phyloP scores from a whole-genome alignment of 495 filamentous ascomycete species.

The Cercophora newfieldiana region DNA sequence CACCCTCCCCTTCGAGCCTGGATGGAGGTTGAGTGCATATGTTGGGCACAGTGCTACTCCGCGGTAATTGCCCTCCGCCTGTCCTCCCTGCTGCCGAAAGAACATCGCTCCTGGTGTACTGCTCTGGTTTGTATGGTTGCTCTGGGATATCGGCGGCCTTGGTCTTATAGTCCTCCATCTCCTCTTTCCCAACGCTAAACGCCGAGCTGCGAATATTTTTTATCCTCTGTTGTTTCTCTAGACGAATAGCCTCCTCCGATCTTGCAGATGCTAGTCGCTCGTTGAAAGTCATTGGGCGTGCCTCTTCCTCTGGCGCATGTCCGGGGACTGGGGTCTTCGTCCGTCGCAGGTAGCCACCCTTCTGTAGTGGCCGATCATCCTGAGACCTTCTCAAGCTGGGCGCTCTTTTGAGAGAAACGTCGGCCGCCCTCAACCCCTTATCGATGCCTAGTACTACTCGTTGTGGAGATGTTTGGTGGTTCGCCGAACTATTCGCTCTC shows the following conservation, averaged over 20 bases:
- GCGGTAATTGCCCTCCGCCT: constrained; percentile 35
- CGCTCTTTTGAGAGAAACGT: constrained; percentile 82
- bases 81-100: constrained; percentile 45
- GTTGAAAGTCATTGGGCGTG: constrained; percentile 72
- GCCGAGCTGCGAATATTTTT: constrained; percentile 63
- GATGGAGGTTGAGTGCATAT: constrained; percentile 29
- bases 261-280: constrained; percentile 75
- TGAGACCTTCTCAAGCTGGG: constrained; percentile 46
- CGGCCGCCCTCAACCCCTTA: constrained; percentile 76
- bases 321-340: constrained; percentile 36
- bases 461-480: constrained; percentile 70
- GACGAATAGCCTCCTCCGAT: constrained; percentile 55
- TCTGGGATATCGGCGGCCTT: constrained; percentile 57
- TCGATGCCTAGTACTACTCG: constrained; percentile 85
- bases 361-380: constrained; percentile 28
- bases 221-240: constrained; percentile 55
- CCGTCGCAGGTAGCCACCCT: constrained; percentile 45
- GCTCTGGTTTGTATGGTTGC: constrained; percentile 46
- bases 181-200: constrained; percentile 66
- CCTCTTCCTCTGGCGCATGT: constrained; percentile 22
- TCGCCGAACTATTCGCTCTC: constrained; percentile 41
- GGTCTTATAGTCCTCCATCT: constrained; percentile 65
- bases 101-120: constrained; percentile 65
- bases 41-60: constrained; percentile 56
- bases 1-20: not conserved